Base-by-base conservation (phyloP, 495 filamentous ascomycete genomes). In the Tuber microsphaerosporum region DNA sequence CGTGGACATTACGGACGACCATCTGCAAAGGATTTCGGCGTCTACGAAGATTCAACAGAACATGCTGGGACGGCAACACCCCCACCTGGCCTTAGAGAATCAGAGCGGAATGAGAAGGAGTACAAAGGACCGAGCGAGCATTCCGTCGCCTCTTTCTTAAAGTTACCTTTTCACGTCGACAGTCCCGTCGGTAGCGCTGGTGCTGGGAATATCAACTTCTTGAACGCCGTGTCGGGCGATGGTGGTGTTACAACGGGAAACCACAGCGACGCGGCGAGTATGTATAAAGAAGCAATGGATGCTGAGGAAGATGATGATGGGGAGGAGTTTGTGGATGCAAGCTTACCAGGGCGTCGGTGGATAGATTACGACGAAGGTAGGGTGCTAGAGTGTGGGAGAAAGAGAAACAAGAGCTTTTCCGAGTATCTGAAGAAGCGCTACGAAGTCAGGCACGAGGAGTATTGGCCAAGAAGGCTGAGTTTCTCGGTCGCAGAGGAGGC, bases 401-500 rank as follows among this genome's bases (percentile, higher is more conserved):
- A 79, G 41, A 76, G 77, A 37, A 79, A 71, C 14, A 79, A 79
- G 45, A 81, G 68, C 75, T 85, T 76, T 83, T 89, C 42, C 22
- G 75, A 73, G 75, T 71, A n/a, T 56, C 76, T 10, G 78, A 77
- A 73, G 73, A 79, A 72, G 45, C 73, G 2, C 73, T 73, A 45
- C 56, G 56, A 65, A 34, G 56, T 34, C 26, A 82, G 86, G 19
- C 85, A 88, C 73, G 88, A 91, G 69, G 86, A 86, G 22, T 87
- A 87, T 73, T 96, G 90, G 88, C 89, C 94, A 0, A 89, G 93
- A 8, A 92, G 93, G 72, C 86, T 98, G 75, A 97, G 93, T 7
- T 98, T 98, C 82, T 92, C 91, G 77, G 87, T 89, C 65, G 94
- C 94, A n/a, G 93, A 96, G 83, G 93, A 97, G 75, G 93, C 91